Evolutionary conservation across 805 yeast genomes (phyloP).

Genomic region (Saturnispora dispora): DNA sequence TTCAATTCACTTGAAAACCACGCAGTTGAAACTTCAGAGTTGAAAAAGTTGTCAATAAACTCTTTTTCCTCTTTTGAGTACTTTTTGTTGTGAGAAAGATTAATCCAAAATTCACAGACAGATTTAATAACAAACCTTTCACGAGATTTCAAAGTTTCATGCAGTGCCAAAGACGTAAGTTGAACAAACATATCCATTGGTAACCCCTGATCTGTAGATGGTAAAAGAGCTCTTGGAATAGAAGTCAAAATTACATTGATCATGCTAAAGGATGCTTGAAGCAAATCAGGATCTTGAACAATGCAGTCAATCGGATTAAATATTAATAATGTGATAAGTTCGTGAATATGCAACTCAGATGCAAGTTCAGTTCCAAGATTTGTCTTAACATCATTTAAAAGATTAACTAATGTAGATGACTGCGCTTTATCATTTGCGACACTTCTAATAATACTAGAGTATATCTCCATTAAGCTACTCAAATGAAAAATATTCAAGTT

Average conservation of each 20-base stretch:
- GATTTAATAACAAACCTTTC: constrained; percentile 51
- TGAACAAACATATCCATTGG: constrained; percentile 1
- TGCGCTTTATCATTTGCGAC: constrained; percentile 21
- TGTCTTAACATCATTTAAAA: neutral
- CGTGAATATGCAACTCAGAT: constrained; percentile 15
- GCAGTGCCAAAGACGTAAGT: constrained; percentile 21
- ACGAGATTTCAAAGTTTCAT: constrained; percentile 31
- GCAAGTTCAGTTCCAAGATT: constrained; percentile 12
- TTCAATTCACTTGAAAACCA: neutral
- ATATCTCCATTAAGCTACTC: constrained; percentile 25
- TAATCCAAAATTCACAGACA: constrained; percentile 47
- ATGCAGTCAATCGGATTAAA: constrained; percentile 24
- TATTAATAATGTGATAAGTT: constrained; percentile 32
- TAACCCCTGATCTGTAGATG: constrained; percentile 14
- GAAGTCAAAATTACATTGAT: constrained; percentile 20
- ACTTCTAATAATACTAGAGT: constrained; percentile 25
- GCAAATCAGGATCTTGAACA: constrained; percentile 50
- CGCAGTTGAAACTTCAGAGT: neutral
- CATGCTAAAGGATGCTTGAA: constrained; percentile 43
- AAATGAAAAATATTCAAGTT: constrained; percentile 24
- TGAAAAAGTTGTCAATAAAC: neutral
- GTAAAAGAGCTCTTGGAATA: constrained; percentile 30
- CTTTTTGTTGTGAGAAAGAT: constrained; percentile 26
- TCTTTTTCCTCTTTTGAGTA: constrained; percentile 3
- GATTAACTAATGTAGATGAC: neutral